Base-by-base conservation (phyloP, 495 filamentous ascomycete genomes). In the Aspergillus wentii region DNA sequence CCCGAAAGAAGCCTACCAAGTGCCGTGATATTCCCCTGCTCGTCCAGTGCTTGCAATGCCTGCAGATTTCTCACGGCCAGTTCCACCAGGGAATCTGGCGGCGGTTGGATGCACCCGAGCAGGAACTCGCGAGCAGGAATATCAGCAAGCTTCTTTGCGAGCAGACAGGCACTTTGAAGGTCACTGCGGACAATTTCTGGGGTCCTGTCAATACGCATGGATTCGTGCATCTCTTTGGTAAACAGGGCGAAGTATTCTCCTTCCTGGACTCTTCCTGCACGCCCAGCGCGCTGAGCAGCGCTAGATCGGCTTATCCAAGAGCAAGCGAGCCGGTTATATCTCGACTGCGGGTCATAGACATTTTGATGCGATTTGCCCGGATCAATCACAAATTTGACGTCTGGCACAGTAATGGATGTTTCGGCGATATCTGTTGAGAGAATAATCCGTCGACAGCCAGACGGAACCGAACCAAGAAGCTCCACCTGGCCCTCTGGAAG, bases 341-440 rank as follows among this genome's bases (percentile, higher is more conserved):
- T 62, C 17, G 58, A 49, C 10, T 38, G 43, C 33, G 68, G 61
- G 38, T 78, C 66, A 36, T 74, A 77, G 28, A 69, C 57, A 18
- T 67, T 66, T 35, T 74, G 69, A 32, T 76, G 62, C 22, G 69
- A 49, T 44, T 75, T 78, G 15, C 76, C 77, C 11, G 64, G 57
- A 42, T 81, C 77, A 19, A 81, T 57, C 13, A 81, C 75, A 42
- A 67, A 72, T 38, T 66, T 62, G 18, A 81, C 73, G 40, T 80
- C 78, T 8, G 76, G 69, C 26, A 81, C 71, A 2, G 77, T 81
- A 19, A 81, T 49, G 4, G 76, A 79, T 0, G 77, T 79, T 46
- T 81, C 77, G 2, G 76, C 75, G 35, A 81, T 72, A 44, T 81
- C 78, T 0, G 77, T 81, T 8, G 76, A 60, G 8, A 81, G 54